phyloP scores from a whole-genome alignment of 2,329 filamentous ascomycete genomes.

The Xylariaceae sp. region DNA sequence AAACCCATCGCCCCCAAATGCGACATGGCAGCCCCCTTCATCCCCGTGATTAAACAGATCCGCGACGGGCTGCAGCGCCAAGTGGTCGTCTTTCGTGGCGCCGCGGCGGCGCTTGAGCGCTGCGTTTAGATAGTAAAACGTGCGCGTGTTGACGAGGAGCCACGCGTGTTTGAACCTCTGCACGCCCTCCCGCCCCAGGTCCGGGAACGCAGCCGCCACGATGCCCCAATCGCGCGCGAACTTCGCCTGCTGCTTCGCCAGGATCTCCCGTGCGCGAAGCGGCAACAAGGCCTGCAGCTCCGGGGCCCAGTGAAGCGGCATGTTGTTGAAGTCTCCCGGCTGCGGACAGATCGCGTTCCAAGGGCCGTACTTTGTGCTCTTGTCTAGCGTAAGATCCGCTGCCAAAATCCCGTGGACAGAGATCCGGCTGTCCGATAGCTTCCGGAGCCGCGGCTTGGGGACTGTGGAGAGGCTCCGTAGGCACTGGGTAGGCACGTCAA shows the following conservation, averaged over 20 bases:
- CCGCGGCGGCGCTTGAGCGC: slow-evolving; percentile 47
- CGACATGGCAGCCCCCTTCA: slow-evolving; percentile 57
- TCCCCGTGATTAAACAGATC: slow-evolving; percentile 71
- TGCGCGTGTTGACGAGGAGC: slow-evolving; percentile 67
- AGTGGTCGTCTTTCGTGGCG: slow-evolving; percentile 58
- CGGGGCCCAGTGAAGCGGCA: slow-evolving; percentile 57
- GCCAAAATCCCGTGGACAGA: slow-evolving; percentile 76
- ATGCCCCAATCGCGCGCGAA: slow-evolving; percentile 56
- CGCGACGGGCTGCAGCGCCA: slow-evolving; percentile 73
- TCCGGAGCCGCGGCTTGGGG: slow-evolving; percentile 56
- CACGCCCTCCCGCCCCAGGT: not conserved
- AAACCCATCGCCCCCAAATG: slow-evolving; percentile 58
- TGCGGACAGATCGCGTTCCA: slow-evolving; percentile 75
- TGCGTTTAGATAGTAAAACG: slow-evolving; percentile 62
- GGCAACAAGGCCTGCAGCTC: slow-evolving; percentile 56
- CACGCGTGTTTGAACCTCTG: slow-evolving; percentile 57
- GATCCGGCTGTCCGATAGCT: slow-evolving; percentile 56
- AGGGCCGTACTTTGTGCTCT: slow-evolving; percentile 51
- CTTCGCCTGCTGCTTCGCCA: slow-evolving; percentile 61
- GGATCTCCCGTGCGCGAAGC: slow-evolving; percentile 48
- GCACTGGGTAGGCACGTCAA: slow-evolving; percentile 67
- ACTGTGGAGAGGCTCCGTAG: slow-evolving; percentile 70
- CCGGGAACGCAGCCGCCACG: slow-evolving; percentile 50
- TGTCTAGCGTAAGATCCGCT: slow-evolving; percentile 66
- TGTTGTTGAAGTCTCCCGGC: slow-evolving; percentile 59